Percentiles rank a stretch among this genome's conserved stretches.
Conservation (phyloP, 805 yeast species). For the Sungouiella blattae region DNA sequence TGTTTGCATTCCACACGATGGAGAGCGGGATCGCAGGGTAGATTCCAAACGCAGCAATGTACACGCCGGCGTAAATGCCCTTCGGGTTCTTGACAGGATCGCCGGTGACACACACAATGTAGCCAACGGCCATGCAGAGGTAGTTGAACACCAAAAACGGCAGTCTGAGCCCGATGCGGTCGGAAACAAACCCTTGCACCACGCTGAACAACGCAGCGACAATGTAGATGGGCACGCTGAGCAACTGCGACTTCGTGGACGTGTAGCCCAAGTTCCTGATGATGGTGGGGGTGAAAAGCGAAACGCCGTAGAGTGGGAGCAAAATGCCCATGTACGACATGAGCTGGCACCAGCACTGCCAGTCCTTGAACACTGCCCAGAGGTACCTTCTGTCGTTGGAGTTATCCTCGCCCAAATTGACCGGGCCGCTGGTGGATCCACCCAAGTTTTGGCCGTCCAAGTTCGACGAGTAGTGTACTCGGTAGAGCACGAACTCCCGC, state of each 20-base stretch:
- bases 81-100: constrained; percentile 18
- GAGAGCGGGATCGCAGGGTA: constrained; percentile 25
- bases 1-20: constrained; percentile 31
- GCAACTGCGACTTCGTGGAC: constrained; percentile 34
- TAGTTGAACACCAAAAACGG: constrained; percentile 23
- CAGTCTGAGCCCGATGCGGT: constrained; percentile 22
- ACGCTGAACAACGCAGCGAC: constrained; percentile 26
- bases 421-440: background rate
- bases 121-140: constrained; percentile 26
- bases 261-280: constrained; percentile 40
- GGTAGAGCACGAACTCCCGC: constrained; percentile 31
- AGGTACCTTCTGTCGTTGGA: constrained; percentile 8
- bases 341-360: constrained; percentile 24
- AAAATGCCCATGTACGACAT: constrained; percentile 21
- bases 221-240: constrained; percentile 42
- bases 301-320: constrained; percentile 32
- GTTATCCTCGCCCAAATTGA: constrained; percentile 3
- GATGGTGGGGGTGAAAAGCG: constrained; percentile 44
- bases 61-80: constrained; percentile 27
- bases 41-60: constrained; percentile 24
- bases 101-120: constrained; percentile 21
- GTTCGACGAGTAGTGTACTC: constrained; percentile 42
- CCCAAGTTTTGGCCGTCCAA: background rate
- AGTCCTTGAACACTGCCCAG: constrained; percentile 17
- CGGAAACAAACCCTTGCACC: constrained; percentile 22